Evolutionary conservation across 73 alveolate species (phyloP), one percentile per base, ranked within the genome.

Genomic region (Blepharisma japonicum): DNA sequence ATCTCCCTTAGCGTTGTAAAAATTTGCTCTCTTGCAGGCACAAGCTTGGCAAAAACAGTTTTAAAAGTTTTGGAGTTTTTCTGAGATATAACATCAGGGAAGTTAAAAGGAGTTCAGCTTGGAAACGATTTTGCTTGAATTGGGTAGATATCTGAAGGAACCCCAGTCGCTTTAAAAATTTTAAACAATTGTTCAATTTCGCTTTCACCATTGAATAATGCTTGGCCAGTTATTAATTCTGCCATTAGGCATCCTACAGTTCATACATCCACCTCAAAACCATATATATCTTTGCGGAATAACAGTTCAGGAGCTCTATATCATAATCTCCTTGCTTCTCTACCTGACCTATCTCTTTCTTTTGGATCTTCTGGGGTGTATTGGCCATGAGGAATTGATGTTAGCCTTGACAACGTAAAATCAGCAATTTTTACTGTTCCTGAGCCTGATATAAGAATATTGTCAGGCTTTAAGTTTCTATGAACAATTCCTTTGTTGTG

Each of bases 311-410:
- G 99, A 38, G 99, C 97, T 49, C 99, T 83, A 83, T 97, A 97
- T 94, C 99, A 96, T 46, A 91, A 86, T 55, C 98, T 84, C 56
- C 97, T 85, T 55, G 94, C 89, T 85, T 95, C 99, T 70, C 99
- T 91, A 6, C 96, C 96, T n/a, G 99, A 94, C 71, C 99, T 88
- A 47, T 92, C 98, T 68, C 99, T 76, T 74, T 94, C 99, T 80
- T 97, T 97, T 9, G 99, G 99, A 48, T 96, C 99, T 81, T 95
- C 98, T 9, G 99, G 99, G 21, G 99, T 96, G 87, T 96, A 94
- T 32, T 95, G 94, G 47, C 84, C 77, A 51, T 83, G 90, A 2
- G 99, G 99, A 46, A 82, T 84, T 48, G 92, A 83, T 21, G 82
- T 90, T 67, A 89, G 55, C 71, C 99, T 89, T 6, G 98, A 83